Evolutionary conservation across 2,329 filamentous ascomycete species (phyloP).

Genomic region (Fusarium anthophilum): DNA sequence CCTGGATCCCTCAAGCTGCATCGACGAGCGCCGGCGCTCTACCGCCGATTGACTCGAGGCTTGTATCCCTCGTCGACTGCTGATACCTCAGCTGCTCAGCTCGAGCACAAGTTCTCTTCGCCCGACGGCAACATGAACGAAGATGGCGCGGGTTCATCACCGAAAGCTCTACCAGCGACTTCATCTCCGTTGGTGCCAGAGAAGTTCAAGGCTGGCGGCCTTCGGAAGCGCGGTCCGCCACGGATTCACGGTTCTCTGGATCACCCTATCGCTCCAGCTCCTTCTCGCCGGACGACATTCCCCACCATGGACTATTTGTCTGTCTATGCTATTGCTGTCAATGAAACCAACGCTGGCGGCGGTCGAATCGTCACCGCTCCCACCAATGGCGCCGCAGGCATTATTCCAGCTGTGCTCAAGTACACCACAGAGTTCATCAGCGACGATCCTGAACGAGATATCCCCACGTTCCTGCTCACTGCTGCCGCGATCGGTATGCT

Average conservation of each 20-base stretch:
- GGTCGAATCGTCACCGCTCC: conserved; percentile 62
- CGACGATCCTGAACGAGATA: conserved; percentile 59
- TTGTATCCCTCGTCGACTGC: conserved; percentile 51
- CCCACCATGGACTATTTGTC: conserved; percentile 61
- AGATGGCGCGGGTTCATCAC: not conserved
- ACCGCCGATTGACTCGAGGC: conserved; percentile 56
- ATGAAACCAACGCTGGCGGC: conserved; percentile 62
- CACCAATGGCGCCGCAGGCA: conserved; percentile 61
- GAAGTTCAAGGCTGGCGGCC: not conserved
- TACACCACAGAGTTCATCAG: conserved; percentile 61
- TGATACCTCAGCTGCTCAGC: conserved; percentile 16
- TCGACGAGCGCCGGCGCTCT: conserved; percentile 57
- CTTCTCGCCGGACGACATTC: conserved; percentile 57
- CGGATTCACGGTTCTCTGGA: conserved; percentile 56
- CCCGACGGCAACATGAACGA: conserved; percentile 8
- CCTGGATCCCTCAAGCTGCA: conserved; percentile 60
- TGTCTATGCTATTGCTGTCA: conserved; percentile 62
- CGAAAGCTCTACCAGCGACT: not conserved
- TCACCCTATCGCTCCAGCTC: conserved; percentile 58
- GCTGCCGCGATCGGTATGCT: conserved; percentile 62
- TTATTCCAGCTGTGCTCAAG: conserved; percentile 61
- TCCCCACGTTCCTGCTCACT: conserved; percentile 59
- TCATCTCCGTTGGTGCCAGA: conserved; percentile 4
- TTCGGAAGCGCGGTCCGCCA: conserved; percentile 45
- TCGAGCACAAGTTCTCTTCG: conserved; percentile 16